Base-by-base conservation (phyloP, 305 asterid species). In the Andrographis paniculata region DNA sequence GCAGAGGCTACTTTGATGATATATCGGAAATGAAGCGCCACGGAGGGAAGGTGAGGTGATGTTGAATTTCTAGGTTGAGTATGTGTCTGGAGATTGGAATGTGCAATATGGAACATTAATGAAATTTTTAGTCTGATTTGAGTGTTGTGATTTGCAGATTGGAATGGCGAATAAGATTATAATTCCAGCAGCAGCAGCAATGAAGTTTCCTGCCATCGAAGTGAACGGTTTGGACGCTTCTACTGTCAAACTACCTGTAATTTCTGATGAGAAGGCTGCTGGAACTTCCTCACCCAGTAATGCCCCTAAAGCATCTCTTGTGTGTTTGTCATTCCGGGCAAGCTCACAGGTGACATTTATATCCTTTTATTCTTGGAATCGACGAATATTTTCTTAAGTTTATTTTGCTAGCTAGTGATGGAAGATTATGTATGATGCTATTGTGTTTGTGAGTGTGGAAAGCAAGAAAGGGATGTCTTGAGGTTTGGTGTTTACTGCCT, bases 251-350 rank as follows among this genome's bases (percentile, higher is more conserved):
- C 78, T 89, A 36, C 98, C 94, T 15, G 21, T 67, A 61, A 48
- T 67, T 40, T 69, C 76, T 53, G 37, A 38, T 35, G 68, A 38
- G 40, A 58, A 60, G 48, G 73, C 44, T 20, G 44, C 24, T 21
- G 60, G 53, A 39, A 58, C 45, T 35, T 61, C 53, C 17, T 61
- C n/a, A 58, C 14, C n/a, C 60, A 35, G 68, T 71, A 42, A 58
- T 59, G n/a, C n/a, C 41, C 77, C 88, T 2, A 82, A 71, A 63
- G 92, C 70, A n/a, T 65, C 89, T 15, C 53, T 85, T 59, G 3
- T 89, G 52, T 76, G 95, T 69, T 67, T 89, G 51, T 80, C 92
- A 0, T 86, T 89, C 59, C 96, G 96, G 24, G 88, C 74, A 22
- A 71, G 62, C 74, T 77, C 94, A 1, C 77, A 59, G 88, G 98